phyloP scores from a whole-genome alignment of 169 alveolate genomes.

The Plasmodium adleri region DNA sequence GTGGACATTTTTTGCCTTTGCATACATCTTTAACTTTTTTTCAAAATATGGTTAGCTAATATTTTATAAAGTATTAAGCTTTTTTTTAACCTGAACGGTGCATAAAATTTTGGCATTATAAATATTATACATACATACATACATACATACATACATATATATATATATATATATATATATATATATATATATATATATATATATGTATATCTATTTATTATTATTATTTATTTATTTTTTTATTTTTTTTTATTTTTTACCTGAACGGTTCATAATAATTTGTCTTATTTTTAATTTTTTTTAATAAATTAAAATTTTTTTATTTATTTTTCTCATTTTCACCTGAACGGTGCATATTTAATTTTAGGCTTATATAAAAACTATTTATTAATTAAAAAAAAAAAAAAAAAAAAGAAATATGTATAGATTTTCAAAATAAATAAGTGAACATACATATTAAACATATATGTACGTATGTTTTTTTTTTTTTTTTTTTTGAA shows the following conservation, averaged over 20 bases:
- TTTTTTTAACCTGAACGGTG: conserved; percentile 30
- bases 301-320: too few relatives aligned
- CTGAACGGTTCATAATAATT: neutral
- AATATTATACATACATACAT: neutral
- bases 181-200: neutral
- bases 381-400: too few relatives aligned
- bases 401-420: neutral
- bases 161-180: neutral
- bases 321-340: too few relatives aligned
- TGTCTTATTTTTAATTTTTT: too few relatives aligned
- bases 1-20: neutral
- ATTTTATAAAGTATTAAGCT: neutral
- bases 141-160: neutral
- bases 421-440: neutral
- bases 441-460: neutral
- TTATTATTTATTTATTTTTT: neutral
- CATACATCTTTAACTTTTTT: too few relatives aligned
- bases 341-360: too few relatives aligned
- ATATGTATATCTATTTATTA: neutral
- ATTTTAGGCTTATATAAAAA: too few relatives aligned
- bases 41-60: too few relatives aligned
- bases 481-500: neutral
- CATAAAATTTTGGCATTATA: conserved; percentile 16
- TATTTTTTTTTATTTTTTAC: conserved; percentile 14
- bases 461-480: neutral